phyloP scores from a whole-genome alignment of 352 stramenopile species.

The Globisporangium heterothallicum region DNA sequence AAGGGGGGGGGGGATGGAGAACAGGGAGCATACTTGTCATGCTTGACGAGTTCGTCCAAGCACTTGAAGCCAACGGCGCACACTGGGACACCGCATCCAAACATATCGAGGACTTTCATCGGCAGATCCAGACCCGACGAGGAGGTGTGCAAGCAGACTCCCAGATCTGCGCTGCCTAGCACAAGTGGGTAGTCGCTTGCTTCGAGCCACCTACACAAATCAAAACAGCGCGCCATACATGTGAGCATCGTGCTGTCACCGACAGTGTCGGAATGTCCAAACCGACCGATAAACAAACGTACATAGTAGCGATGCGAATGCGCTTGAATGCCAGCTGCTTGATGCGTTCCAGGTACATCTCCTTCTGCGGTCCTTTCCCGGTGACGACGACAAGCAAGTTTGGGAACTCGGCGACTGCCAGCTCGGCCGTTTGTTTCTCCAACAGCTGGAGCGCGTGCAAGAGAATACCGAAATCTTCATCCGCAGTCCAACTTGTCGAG shows the following conservation, averaged over 20 bases:
- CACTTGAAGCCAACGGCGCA: conserved; percentile 95
- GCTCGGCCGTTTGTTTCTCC: conserved; percentile 42
- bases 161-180: conserved; percentile 92
- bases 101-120: conserved; percentile 99
- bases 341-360: conserved; percentile 87
- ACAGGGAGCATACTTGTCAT: conserved; percentile 63
- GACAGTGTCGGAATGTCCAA: neutral
- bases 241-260: too few relatives aligned
- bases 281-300: conserved; percentile 1
- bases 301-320: conserved; percentile 88
- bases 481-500: conserved; percentile 98
- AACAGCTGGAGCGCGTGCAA: conserved; percentile 87
- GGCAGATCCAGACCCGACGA: conserved; percentile 98
- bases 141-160: conserved; percentile 98
- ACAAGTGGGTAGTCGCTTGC: conserved; percentile 95
- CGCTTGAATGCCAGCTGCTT: conserved; percentile 57
- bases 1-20: too few relatives aligned
- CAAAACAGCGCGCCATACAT: neutral
- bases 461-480: conserved; percentile 99
- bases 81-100: conserved; percentile 95
- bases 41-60: conserved; percentile 95
- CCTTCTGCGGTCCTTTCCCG: conserved; percentile 95
- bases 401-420: conserved; percentile 45
- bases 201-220: conserved; percentile 89
- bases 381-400: conserved; percentile 94